Base-by-base conservation (phyloP, 371 early-diverging fungal species). In the Nematocida parisii region DNA sequence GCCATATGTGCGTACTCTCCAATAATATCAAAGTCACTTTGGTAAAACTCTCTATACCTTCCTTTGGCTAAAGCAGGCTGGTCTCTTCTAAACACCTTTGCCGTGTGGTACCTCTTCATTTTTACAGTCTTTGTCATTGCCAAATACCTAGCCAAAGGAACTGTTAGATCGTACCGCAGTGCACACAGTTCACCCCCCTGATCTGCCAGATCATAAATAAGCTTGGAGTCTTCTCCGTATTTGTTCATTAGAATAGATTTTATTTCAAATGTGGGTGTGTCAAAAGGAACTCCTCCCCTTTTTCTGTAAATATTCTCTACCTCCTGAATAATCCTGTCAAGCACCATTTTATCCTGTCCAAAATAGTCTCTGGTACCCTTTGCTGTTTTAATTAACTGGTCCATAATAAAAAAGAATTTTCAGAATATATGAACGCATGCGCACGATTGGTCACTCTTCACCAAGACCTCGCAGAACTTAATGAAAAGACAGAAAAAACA, bases 21-120 rank as follows among this genome's bases (percentile, higher is more conserved):
- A 33, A 96, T 96, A 89, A 98, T 93, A 87, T 98, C 99, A 83
- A 94, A 96, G 90, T 98, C 99, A 86, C 97, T 96, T 89, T 98
- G 98, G 86, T 90, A 93, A 85, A 98, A 98, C 88, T 98, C 99
- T 85, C 99, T 90, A 92, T 95, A 93, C 55, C 98, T 91, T 9
- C 99, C 98, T 87, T 94, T 94, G 73, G 92, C 93, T 91, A 97
- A 92, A 20, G 95, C 93, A 61, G 98, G 98, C 87, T 97, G 94
- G 88, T 97, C 99, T 77, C 99, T 90, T 67, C 99, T 91, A 88
- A 95, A 98, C 20, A 97, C 98, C 87, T 96, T 97, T 84, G 95
- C 99, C 72, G 97, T 95, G 73, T 97, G 97, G 89, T 95, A 98
- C 71, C 97, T 90, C 87, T 95, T 95, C 39, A 87, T 85, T 73